Conservation (phyloP, 2,329 filamentous ascomycete genomes). For the Xylariaceae sp. region DNA sequence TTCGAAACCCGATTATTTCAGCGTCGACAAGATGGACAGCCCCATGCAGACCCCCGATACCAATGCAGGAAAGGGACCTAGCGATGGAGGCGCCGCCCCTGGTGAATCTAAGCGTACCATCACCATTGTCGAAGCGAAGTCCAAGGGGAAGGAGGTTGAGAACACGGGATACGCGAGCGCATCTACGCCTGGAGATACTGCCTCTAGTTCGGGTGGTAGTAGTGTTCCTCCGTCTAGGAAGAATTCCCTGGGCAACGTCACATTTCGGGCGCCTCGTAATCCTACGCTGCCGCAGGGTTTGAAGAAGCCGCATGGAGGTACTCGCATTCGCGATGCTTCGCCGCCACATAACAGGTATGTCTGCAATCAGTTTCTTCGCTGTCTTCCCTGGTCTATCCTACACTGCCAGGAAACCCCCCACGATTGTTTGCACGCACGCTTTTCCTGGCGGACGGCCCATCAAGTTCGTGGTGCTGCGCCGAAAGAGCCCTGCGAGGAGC, state of each 20-base stretch:
- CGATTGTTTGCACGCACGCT: constrained; percentile 1
- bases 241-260: constrained; percentile 43
- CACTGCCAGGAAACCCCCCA: constrained; percentile 1
- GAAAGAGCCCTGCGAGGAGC: neutral
- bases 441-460: too few relatives aligned
- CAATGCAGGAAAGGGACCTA: constrained; percentile 10
- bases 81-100: constrained; percentile 5
- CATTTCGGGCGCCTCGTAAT: constrained; percentile 40
- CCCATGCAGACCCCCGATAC: constrained; percentile 1
- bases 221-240: constrained; percentile 35
- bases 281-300: constrained; percentile 44
- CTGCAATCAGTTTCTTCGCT: neutral
- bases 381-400: constrained; percentile 1
- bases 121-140: constrained; percentile 12
- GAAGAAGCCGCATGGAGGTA: constrained; percentile 40
- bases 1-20: constrained; percentile 25
- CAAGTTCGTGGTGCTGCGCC: too few relatives aligned
- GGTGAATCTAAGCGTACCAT: constrained; percentile 8
- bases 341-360: constrained; percentile 47
- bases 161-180: constrained; percentile 27
- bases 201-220: constrained; percentile 29
- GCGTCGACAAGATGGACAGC: constrained; percentile 13
- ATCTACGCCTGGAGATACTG: constrained; percentile 31
- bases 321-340: constrained; percentile 41
- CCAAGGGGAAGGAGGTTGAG: constrained; percentile 20